Conservation (phyloP, 345 rosid genomes). For the Clarkia xantiana region DNA sequence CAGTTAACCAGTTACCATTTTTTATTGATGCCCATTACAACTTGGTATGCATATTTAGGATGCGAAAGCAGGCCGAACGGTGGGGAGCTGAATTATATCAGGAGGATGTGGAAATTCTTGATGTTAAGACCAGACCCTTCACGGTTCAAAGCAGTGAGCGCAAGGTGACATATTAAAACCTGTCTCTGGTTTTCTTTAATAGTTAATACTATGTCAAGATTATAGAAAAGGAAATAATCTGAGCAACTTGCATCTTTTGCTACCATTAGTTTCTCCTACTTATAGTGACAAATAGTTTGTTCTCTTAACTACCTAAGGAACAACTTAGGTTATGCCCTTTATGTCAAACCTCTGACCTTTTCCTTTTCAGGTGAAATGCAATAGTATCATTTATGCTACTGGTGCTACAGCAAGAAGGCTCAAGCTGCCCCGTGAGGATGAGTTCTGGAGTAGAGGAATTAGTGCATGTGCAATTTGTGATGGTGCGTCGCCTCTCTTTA, state of each 20-base stretch:
- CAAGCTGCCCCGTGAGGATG: constrained; percentile 76
- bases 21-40: constrained; percentile 4
- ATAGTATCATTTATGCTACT: constrained; percentile 71
- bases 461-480: constrained; percentile 99
- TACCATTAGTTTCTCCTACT: no score
- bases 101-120: constrained; percentile 81
- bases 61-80: constrained; percentile 90
- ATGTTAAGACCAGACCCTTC: constrained; percentile 57
- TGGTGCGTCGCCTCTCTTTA: constrained; percentile 93
- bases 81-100: constrained; percentile 95
- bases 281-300: no score
- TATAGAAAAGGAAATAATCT: not conserved
- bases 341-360: not conserved
- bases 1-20: not conserved
- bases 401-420: constrained; percentile 92
- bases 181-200: not conserved
- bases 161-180: constrained; percentile 41
- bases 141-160: constrained; percentile 72
- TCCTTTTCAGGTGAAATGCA: constrained; percentile 59
- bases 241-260: not conserved
- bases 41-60: constrained; percentile 27
- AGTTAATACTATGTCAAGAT: not conserved
- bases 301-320: no score
- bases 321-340: no score
- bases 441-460: constrained; percentile 97